Base-by-base conservation (phyloP, 2,329 filamentous ascomycete species). In the Orbilia brochopaga region DNA sequence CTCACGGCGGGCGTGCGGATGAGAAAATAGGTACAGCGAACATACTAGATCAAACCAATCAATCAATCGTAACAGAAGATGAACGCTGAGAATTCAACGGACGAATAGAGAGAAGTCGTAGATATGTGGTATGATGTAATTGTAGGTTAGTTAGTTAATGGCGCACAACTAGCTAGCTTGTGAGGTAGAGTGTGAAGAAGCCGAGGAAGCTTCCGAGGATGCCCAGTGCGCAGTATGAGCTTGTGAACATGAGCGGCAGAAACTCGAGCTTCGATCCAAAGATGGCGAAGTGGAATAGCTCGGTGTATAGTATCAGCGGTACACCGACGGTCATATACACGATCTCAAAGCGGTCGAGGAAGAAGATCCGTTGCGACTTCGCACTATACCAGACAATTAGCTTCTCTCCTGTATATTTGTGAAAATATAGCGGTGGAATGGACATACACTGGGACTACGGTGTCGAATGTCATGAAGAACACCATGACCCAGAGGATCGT, bases 181-280 rank as follows among this genome's bases (percentile, higher is more conserved):
- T 84, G 76, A 97, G 92, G 80, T 93, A 97, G 56, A 97, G 92
- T 32, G 96, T 90, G 82, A 92, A 86, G 79, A 96, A 97, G 8
- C 94, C 92, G 44, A 97, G 77, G 93, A 93, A 97, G 80, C 94
- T 97, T 1, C 91, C 92, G 17, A 97, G 87, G 0, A 97, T 92
- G n/a, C 94, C 94, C 66, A 97, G 83, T 2, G 94, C 94, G 35
- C 90, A 91, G 80, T 97, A 99, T 11, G 90, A 90, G 82, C 93
- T 97, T 75, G 88, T 97, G 78, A 97, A 94, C 93, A 99, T 97
- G 76, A 97, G 82, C 24, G 94, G 94, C 61, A 99, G 80, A 79
- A 97, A 99, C 80, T 97, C 91, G 76, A 90, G 91, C 74, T 83
- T 86, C 77, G 87, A 85, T 0, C 92, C 92, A 81, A 96, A 97